Percentiles rank a stretch among this genome's conserved stretches.
These are phyloP conservation scores for Botrytis cinerea DNA, from an alignment of 2,329 filamentous ascomycete species.

Conservation along the genomic window DNA sequence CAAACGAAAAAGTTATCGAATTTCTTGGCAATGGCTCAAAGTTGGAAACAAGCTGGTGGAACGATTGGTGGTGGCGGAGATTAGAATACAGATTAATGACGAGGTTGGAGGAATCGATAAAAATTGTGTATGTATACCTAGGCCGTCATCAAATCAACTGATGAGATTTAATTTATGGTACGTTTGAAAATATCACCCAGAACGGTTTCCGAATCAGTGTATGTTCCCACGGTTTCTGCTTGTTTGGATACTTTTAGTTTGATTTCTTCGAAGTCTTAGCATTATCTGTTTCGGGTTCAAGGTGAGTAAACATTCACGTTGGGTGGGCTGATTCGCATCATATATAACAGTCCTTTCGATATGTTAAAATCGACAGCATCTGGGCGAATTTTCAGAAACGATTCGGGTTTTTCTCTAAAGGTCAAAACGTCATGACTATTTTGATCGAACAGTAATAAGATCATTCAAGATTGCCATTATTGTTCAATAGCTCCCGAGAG, in stretches of 20 bases:
- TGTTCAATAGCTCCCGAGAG: background rate
- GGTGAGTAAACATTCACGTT: too few species aligned
- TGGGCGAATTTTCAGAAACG: background rate
- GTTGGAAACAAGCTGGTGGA: conserved; percentile 55
- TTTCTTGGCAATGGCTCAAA: conserved; percentile 80
- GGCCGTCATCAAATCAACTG: background rate
- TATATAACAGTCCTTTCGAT: background rate
- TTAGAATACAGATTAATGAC: conserved; percentile 2
- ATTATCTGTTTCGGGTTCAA: background rate
- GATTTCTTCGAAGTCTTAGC: background rate
- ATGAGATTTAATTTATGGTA: background rate
- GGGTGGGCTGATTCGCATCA: background rate
- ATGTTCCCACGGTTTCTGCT: background rate
- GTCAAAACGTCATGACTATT: background rate
- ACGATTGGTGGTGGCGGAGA: conserved; percentile 21
- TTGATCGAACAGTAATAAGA: background rate
- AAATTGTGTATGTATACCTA: conserved; percentile 18
- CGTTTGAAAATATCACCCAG: background rate
- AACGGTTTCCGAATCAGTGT: background rate
- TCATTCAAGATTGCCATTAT: background rate
- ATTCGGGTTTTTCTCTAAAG: background rate
- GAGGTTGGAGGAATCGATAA: background rate
- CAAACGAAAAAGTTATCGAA: conserved; percentile 81
- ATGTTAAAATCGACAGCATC: background rate
- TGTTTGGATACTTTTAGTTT: background rate